Evolutionary conservation across 495 filamentous ascomycete species (phyloP).

Genomic region (Penicillium macrosclerotiorum): DNA sequence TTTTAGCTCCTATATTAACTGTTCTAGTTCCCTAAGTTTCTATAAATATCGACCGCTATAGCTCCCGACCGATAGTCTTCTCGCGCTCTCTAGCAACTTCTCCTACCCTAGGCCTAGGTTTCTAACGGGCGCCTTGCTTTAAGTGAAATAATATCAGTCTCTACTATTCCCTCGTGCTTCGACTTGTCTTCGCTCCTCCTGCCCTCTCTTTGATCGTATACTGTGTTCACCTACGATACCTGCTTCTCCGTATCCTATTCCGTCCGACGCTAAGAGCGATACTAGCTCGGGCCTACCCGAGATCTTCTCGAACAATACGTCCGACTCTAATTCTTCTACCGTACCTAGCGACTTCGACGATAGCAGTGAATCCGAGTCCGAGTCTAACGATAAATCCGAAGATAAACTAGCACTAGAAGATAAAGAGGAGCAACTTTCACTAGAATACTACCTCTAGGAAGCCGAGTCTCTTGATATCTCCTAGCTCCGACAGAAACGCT

Average conservation of each 20-base stretch:
- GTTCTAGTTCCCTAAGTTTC: constrained; percentile 8
- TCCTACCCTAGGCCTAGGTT: constrained; percentile 5
- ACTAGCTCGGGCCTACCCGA: constrained; percentile 7
- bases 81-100: constrained; percentile 9
- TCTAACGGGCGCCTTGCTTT: constrained; percentile 6
- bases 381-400: constrained; percentile 16
- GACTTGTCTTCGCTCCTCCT: constrained; percentile 6
- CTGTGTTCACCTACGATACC: constrained; percentile 1
- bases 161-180: constrained; percentile 7
- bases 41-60: constrained; percentile 16
- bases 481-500: constrained; percentile 31
- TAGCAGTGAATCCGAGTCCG: constrained; percentile 15
- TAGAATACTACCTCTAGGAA: constrained; percentile 25
- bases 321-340: constrained; percentile 11
- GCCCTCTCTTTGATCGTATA: constrained; percentile 4
- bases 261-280: constrained; percentile 11
- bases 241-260: constrained; percentile 3
- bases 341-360: constrained; percentile 7
- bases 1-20: constrained; percentile 7
- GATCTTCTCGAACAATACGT: constrained; percentile 12
- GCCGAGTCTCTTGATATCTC: constrained; percentile 30
- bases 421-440: constrained; percentile 26
- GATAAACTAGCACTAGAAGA: constrained; percentile 24
- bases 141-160: constrained; percentile 9
- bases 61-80: constrained; percentile 5